Base-by-base conservation (phyloP, 768 basidiomycete genomes). In the Suillus clintonianus region DNA sequence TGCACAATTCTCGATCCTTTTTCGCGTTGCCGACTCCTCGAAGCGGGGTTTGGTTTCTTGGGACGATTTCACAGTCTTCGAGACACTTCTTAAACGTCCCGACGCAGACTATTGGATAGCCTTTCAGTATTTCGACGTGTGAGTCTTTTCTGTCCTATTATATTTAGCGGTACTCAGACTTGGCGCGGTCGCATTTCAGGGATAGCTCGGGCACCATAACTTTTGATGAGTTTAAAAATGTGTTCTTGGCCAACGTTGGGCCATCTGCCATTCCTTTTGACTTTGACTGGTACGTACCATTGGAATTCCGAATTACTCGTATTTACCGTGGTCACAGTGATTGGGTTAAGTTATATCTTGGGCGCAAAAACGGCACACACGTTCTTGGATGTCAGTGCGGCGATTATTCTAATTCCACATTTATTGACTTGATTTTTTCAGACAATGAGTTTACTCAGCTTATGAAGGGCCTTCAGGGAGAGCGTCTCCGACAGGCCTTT, bases 381-480 rank as follows among this genome's bases (percentile, higher is more conserved):
- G 94, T 96, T 64, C 82, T 97, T 62, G 94, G 94, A 79, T 97
- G 95, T 95, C 70, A 71, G 91, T 82, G 7, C 7, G 14, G 50
- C n/a, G 24, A 41, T 60, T 48, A 51, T 24, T 48, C 24, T 30
- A 32, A 54, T 65, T 37, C 3, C 8, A 50, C 32, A 36, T 27
- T 55, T 11, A 24, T 62, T 54, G 50, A 22, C 30, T 47, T 14
- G 34, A 15, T 43, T 65, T 58, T 53, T 10, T 6, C 69, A 95
- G 92, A 96, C 80, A 92, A 92, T 74, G 96, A 99, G 77, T 99
- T 99, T 79, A 97, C 95, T 36, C 96, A 98, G 79, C 80, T 99
- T 64, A 97, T 99, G 94, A 99, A 98, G 78, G 97, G 95, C 48
- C 85, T 98, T 62, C 97, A 98, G 80, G 97, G 96, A 72, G 97